Evolutionary conservation across 495 filamentous ascomycete genomes (phyloP), one percentile per base, ranked within the genome.

Genomic region (Penicillium ochrochloron): DNA sequence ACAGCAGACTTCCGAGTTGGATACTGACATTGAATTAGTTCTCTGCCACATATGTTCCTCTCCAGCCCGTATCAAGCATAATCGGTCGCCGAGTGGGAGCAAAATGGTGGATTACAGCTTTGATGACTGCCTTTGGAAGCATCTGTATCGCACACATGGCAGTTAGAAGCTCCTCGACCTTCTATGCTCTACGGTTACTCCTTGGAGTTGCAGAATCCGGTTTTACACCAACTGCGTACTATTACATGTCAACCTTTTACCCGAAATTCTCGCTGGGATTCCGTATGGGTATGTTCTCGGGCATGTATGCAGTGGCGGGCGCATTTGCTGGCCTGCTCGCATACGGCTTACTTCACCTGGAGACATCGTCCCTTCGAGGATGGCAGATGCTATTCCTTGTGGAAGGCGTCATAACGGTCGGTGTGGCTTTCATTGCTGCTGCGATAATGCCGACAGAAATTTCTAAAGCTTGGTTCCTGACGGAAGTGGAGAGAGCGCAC

Each of bases 281-380:
- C 50, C 50, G 23, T 27, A 52, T 52, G 25, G 50, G 50, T 9
- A 52, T 52, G 25, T 52, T 52, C 25, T 52, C 50, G 14, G 50
- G 50, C 25, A 52, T 52, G 25, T 52, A 52, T 31, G 11, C 50
- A 52, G 50, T 52, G 17, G 50, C 50, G 50, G 50, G 50, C 15
- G 50, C 50, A 52, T 52, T 52, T 52, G 50, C 50, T 52, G 25
- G 50, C 50, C 50, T 52, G 17, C 50, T 52, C 12, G 50, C 50
- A 11, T 52, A 52, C 25, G 50, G 50, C 50, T 25, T 52, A 17
- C 50, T 52, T 31, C 50, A 33, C 27, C 12, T 31, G 25, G 50
- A 52, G 50, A 52, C 50, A 52, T 52, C 50, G 12, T 27, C 50
- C 23, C 50, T 52, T 6, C 50, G 50, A 52, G 50, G 50, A 29